Conservation (phyloP, 306 rosid genomes). For the Hylodesmum podocarpum region DNA sequence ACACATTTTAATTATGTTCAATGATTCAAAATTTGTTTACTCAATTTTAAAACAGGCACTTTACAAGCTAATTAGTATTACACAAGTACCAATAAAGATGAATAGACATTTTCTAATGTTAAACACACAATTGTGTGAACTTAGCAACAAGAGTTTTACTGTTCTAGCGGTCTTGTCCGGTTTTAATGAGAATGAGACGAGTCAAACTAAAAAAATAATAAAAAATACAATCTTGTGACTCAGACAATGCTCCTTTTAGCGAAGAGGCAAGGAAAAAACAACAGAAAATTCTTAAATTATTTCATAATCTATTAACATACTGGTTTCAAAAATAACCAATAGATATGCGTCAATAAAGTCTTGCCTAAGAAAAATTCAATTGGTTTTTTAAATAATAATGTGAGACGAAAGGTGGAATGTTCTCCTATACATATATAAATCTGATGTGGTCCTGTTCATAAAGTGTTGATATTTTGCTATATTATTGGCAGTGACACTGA, state of each 20-base stretch:
- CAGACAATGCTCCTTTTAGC: background rate
- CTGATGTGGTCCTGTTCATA: background rate
- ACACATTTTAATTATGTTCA: background rate
- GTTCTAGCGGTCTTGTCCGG: background rate
- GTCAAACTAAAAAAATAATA: background rate
- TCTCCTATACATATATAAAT: background rate
- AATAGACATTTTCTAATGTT: background rate
- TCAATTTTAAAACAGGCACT: background rate
- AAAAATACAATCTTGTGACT: background rate
- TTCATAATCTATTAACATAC: background rate
- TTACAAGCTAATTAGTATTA: background rate
- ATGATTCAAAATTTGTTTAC: background rate
- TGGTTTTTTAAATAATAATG: background rate
- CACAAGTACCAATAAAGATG: background rate
- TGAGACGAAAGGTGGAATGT: background rate
- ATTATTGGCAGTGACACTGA: background rate
- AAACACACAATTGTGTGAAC: background rate
- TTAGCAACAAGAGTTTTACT: background rate
- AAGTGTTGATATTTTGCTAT: background rate
- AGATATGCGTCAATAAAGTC: background rate
- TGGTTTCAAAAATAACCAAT: background rate
- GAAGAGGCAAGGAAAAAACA: background rate
- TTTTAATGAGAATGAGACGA: background rate
- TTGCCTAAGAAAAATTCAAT: background rate
- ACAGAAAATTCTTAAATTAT: background rate